phyloP scores from a whole-genome alignment of 164 flowering plant species.

The Paratinospora sagittata region DNA sequence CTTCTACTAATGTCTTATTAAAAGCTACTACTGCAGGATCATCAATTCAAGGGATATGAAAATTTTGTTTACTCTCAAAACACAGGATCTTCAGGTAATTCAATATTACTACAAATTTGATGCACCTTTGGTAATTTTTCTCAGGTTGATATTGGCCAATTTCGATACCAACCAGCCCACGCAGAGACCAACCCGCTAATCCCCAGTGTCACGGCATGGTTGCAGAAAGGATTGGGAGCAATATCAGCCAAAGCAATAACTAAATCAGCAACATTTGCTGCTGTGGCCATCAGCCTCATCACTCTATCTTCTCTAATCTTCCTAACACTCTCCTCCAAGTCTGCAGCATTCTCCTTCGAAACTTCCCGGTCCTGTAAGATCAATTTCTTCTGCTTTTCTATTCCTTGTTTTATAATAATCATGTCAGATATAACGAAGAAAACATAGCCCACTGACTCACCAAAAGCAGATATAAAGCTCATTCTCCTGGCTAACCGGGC shows the following conservation, averaged over 20 bases:
- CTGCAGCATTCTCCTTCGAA: slow-evolving; percentile 22
- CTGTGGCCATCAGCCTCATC: slow-evolving; percentile 87
- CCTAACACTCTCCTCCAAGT: slow-evolving; percentile 28
- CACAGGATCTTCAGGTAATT: not conserved
- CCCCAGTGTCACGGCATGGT: slow-evolving; percentile 76
- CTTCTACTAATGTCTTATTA: not conserved
- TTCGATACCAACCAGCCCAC: slow-evolving; percentile 99
- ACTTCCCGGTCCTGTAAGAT: slow-evolving; percentile 9
- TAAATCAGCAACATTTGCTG: slow-evolving; percentile 86
- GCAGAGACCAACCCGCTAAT: slow-evolving; percentile 94
- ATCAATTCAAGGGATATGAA: not conserved
- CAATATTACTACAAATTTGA: not conserved
- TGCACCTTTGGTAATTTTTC: not conserved
- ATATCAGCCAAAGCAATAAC: slow-evolving; percentile 81
- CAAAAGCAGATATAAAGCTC: slow-evolving; percentile 92
- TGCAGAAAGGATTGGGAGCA: slow-evolving; percentile 87
- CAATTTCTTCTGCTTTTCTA: slow-evolving; percentile 36
- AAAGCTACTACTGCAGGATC: not conserved
- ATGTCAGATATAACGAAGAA: slow-evolving; percentile 68
- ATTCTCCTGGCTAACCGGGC: slow-evolving; percentile 48
- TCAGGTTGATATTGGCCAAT: slow-evolving; percentile 64
- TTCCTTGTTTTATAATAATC: slow-evolving; percentile 46
- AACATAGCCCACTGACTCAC: slow-evolving; percentile 80
- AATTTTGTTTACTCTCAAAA: not conserved
- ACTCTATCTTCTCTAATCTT: slow-evolving; percentile 64